Evolutionary conservation across 805 yeast species (phyloP), one percentile per base, ranked within the genome.

Genomic region (Lachancea sp.): DNA sequence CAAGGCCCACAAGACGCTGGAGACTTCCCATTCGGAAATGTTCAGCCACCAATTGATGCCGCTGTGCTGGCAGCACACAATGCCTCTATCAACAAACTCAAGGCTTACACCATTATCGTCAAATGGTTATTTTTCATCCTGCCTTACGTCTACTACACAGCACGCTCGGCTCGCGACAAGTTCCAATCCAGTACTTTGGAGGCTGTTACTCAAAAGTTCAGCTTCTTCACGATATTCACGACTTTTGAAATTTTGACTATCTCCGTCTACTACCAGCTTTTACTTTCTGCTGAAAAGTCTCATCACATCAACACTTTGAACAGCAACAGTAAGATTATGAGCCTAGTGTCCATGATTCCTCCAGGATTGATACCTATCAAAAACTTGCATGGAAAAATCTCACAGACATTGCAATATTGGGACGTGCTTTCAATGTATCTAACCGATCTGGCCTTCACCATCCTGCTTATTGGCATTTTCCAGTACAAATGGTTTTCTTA

Each of bases 391-490:
- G 63, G 63, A 11, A 60, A 56, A 41, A 49, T 57, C 12, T 46
- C 56, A 11, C 41, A 52, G 31, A 53, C 49, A 3, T 36, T 62
- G 31, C 65, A 60, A 38, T 60, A 62, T 47, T 60, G 63, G 58
- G 63, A 60, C 44, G 63, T 65, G n/a, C 41, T 63, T 13, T 62
- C 65, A 2, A 54, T 62, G 54, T 58, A 63, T 22, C 44, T 65
- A 18, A 49, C 61, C 12, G 69, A 65, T 47, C 38, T 64, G 25
- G 60, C 65, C 22, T 62, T 65, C 48, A 61, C 61, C 12, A 47
- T 65, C 26, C 48, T 65, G 6, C 49, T 53, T 18, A 46, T 62
- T 42, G 68, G 68, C 26, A 19, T 63, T 19, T 48, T 61, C 41
- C 46, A 43, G 36, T 59, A 57, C 40, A 43, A 42, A 15, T 49